Percentiles rank a stretch among this genome's conserved stretches.
phyloP scores from a whole-genome alignment of 1,284 basidiomycete genomes.

The Flammula alnicola region DNA sequence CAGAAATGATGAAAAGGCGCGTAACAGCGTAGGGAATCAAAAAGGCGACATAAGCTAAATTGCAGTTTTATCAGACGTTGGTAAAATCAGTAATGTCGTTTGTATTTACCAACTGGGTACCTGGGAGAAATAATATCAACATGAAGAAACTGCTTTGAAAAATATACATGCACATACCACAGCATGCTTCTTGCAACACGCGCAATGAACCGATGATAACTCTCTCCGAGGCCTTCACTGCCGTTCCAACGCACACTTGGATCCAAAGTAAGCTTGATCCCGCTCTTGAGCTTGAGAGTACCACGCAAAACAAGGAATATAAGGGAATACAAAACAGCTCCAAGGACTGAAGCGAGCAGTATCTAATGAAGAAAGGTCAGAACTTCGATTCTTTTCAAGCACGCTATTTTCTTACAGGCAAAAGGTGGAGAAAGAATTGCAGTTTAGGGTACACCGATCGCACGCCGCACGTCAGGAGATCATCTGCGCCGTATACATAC shows the following conservation, averaged over 20 bases:
- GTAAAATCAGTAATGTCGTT: too few relatives aligned
- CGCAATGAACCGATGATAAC: conserved; percentile 63
- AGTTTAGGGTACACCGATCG: conserved; percentile 42
- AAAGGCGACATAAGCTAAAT: conserved; percentile 60
- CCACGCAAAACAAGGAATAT: conserved; percentile 62
- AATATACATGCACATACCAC: conserved; percentile 49
- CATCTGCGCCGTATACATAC: conserved; percentile 54
- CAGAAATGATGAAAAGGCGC: conserved; percentile 53
- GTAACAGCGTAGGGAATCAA: conserved; percentile 63
- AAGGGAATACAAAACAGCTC: conserved; percentile 58
- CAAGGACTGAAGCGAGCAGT: conserved; percentile 56
- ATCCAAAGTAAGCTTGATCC: conserved; percentile 52
- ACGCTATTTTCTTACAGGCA: conserved; percentile 53
- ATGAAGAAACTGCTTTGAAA: conserved; percentile 3
- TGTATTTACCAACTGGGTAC: conserved; percentile 61
- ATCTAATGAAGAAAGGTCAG: conserved; percentile 43
- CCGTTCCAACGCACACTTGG: conserved; percentile 50
- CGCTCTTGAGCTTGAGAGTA: conserved; percentile 47
- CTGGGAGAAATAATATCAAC: conserved; percentile 35
- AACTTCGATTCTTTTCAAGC: not conserved
- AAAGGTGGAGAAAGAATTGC: conserved; percentile 56
- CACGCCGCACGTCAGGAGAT: conserved; percentile 59
- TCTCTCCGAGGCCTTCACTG: conserved; percentile 39
- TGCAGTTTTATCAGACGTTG: too few relatives aligned
- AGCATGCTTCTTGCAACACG: conserved; percentile 67